Percentiles rank a stretch among this genome's conserved stretches.
Evolutionary conservation across 2,329 filamentous ascomycete species (phyloP).

Genomic region (Leptosphaerulina australis): DNA sequence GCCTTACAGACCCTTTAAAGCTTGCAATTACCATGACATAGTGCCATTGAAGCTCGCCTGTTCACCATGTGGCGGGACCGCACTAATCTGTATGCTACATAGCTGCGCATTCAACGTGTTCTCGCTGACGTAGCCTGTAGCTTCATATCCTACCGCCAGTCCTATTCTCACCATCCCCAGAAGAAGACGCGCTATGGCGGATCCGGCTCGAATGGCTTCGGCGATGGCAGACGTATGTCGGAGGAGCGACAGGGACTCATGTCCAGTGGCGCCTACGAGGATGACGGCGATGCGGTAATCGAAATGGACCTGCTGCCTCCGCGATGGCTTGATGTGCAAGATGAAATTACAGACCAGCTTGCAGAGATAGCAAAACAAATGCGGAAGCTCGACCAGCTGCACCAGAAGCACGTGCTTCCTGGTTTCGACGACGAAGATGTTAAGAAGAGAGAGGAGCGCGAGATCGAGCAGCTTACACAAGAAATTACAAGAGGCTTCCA

Average conservation of each 20-base stretch:
- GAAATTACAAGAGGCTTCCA: constrained; percentile 89
- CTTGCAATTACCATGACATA: constrained; percentile 40
- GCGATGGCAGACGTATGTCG: constrained; percentile 52
- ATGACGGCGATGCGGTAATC: constrained; percentile 93
- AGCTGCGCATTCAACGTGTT: constrained; percentile 20
- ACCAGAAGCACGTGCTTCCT: constrained; percentile 95
- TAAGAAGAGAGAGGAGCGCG: constrained; percentile 82
- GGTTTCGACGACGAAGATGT: constrained; percentile 95
- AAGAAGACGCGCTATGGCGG: constrained; percentile 73
- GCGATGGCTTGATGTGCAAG: constrained; percentile 92
- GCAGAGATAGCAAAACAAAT: constrained; percentile 81
- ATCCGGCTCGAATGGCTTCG: constrained; percentile 61
- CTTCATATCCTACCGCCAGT: constrained; percentile 99
- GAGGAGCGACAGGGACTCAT: constrained; percentile 84
- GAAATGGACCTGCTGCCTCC: constrained; percentile 98
- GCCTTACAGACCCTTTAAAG: constrained; percentile 5
- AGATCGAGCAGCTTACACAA: constrained; percentile 90
- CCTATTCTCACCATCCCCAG: constrained; percentile 90
- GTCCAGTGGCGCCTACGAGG: constrained; percentile 74
- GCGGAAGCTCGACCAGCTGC: constrained; percentile 84
- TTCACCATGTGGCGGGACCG: constrained; percentile 93
- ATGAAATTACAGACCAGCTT: constrained; percentile 86
- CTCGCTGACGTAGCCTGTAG: constrained; percentile 58
- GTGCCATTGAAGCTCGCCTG: constrained; percentile 31
- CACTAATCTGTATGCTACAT: constrained; percentile 82